These are phyloP conservation scores for Mallotus nudiflorus DNA, from an alignment of 345 rosid genomes.

Conservation along the genomic window DNA sequence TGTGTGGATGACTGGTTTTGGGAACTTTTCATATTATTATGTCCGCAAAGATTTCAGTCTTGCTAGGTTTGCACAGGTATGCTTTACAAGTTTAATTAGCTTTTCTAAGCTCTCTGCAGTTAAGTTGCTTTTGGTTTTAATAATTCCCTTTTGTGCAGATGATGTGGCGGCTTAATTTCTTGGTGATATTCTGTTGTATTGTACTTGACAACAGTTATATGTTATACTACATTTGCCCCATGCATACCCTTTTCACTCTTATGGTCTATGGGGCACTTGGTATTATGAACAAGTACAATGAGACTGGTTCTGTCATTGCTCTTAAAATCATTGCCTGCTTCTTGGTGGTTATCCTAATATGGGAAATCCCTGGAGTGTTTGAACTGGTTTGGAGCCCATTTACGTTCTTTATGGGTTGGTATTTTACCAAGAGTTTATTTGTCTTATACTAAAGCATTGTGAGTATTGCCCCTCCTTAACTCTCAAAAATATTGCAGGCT, in stretches of 20 bases:
- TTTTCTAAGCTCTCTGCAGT: constrained; percentile 9
- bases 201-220: constrained; percentile 86
- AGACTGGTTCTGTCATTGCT: constrained; percentile 74
- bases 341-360: constrained; percentile 76
- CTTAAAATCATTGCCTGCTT: constrained; percentile 71
- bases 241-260: constrained; percentile 98
- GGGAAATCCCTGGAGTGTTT: constrained; percentile 97
- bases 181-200: constrained; percentile 83
- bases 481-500: constrained; percentile 59
- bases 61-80: constrained; percentile 96
- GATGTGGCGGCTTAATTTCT: constrained; percentile 99
- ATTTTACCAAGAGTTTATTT: constrained; percentile 20
- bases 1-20: constrained; percentile 99
- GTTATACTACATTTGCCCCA: constrained; percentile 97
- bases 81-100: constrained; percentile 10
- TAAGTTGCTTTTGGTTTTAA: constrained; percentile 27
- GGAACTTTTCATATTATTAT: constrained; percentile 96
- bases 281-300: constrained; percentile 86
- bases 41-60: constrained; percentile 96
- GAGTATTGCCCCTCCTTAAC: constrained; percentile 7
- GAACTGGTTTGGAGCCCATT: constrained; percentile 95
- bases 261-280: constrained; percentile 98
- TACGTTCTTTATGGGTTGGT: constrained; percentile 79
- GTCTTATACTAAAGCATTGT: constrained; percentile 11
- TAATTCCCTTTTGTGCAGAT: constrained; percentile 55